phyloP scores from a whole-genome alignment of 805 yeast genomes.

The Barnettozyma sucrosica region DNA sequence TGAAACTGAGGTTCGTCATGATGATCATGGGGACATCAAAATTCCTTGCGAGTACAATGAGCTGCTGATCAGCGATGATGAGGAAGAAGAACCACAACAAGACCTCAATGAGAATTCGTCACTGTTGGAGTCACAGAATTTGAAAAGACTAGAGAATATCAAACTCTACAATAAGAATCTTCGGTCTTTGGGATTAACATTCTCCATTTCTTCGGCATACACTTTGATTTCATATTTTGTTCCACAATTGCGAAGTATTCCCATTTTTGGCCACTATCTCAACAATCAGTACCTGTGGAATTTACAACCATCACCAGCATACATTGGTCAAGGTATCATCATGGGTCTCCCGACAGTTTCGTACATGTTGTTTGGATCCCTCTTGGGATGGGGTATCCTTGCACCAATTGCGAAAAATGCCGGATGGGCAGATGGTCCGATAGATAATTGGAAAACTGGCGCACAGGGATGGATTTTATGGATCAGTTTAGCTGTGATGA shows the following conservation, averaged over 20 bases:
- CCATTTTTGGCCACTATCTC: constrained; percentile 64
- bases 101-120: constrained; percentile 12
- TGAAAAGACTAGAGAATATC: constrained; percentile 24
- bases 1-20: constrained; percentile 45
- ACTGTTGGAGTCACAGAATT: constrained; percentile 27
- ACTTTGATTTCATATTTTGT: constrained; percentile 68
- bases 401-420: constrained; percentile 67
- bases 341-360: constrained; percentile 93
- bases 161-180: constrained; percentile 51
- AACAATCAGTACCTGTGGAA: constrained; percentile 73
- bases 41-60: constrained; percentile 15
- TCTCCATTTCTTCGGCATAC: constrained; percentile 62
- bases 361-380: constrained; percentile 84
- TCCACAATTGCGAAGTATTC: constrained; percentile 63
- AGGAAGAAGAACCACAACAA: constrained; percentile 10
- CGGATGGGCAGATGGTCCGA: constrained; percentile 87
- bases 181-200: constrained; percentile 52
- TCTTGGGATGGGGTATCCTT: constrained; percentile 89
- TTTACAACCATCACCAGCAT: constrained; percentile 95
- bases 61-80: constrained; percentile 13
- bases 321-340: constrained; percentile 94
- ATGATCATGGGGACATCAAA: constrained; percentile 6
- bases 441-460: constrained; percentile 90
- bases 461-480: constrained; percentile 97
- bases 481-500: constrained; percentile 91